Base-by-base conservation (phyloP, 2,329 filamentous ascomycete species). In the Aplosporella prunicola region DNA sequence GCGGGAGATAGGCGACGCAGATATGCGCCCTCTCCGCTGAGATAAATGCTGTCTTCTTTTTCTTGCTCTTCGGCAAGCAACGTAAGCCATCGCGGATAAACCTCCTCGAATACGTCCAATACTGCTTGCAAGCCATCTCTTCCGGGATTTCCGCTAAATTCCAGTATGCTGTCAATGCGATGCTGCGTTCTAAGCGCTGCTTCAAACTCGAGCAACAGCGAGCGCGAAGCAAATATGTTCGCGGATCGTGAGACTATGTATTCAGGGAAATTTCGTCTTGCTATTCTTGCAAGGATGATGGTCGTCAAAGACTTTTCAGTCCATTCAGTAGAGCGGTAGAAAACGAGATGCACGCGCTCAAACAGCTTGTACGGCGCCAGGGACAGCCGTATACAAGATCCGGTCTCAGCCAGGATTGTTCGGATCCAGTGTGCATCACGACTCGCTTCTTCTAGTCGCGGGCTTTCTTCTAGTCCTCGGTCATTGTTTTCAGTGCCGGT, bases 261-360 rank as follows among this genome's bases (percentile, higher is more conserved):
- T 3, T 81, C 69, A 0, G 89, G 88, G 46, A 95, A 98, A 54
- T 88, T 91, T 23, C 85, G 74, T 28, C 78, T 74, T 2, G 88
- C 84, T 40, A 93, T 93, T 45, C 89, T 88, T 6, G 91, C 85
- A 5, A 98, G 71, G 29, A 98, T 94, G 37, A 96, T 89, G 0
- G 88, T 89, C 2, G 86, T 96, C 10, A 98, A 66, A 1, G 89
- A 95, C 57, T 94, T 96, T 51, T 96, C 89, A 0, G 88, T 93
- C 91, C 91, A 98, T 56, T 94, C 84, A 0, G 86, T 93, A 8
- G 88, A 95, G 41, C 89, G 74, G 58, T 96, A 96, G 57, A 95
- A 98, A 18, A 98, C 87, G 2, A 98, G 66, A 61, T 96, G 91
- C 1, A 96, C 87, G 17, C 91, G 76, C 57, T 95, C 87, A 51